A percentile compares a stretch with the other conserved stretches of the same genome.
Evolutionary conservation across 2,329 filamentous ascomycete genomes (phyloP).

Genomic region (Trichoderma atrobrunneum): DNA sequence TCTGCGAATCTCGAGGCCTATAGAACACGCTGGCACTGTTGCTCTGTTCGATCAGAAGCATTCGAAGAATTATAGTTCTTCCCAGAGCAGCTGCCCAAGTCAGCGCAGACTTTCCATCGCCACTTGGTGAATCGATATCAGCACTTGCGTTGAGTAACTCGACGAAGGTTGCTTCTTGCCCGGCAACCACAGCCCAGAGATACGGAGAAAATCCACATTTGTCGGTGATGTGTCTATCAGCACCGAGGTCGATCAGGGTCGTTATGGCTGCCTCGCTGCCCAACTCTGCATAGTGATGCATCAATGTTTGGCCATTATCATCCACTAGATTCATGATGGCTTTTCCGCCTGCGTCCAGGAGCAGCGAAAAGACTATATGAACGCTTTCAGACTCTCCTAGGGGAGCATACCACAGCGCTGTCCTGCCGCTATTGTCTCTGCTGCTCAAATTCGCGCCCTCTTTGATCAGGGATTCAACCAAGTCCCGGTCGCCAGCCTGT

Average conservation of each 20-base stretch:
- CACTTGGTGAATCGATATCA: neutral
- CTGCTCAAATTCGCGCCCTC: neutral
- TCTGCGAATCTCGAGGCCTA: neutral
- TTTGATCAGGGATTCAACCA: neutral
- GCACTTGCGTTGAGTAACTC: neutral
- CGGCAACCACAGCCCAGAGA: neutral
- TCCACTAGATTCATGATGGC: neutral
- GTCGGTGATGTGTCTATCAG: neutral
- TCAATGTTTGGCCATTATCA: neutral
- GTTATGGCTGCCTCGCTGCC: neutral
- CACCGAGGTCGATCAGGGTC: neutral
- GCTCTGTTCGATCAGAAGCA: neutral
- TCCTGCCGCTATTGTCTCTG: neutral
- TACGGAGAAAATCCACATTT: neutral
- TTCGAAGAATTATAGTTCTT: neutral
- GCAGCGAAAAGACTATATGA: neutral
- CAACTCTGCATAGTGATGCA: neutral
- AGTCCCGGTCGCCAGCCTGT: neutral
- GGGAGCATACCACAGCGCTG: neutral
- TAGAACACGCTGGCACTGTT: neutral
- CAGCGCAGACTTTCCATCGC: neutral
- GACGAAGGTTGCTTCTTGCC: neutral
- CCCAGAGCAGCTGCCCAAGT: neutral
- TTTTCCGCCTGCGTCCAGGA: neutral
- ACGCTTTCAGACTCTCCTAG: neutral